Evolutionary conservation across 2,329 filamentous ascomycete species (phyloP).

Genomic region (Fusarium sp.): DNA sequence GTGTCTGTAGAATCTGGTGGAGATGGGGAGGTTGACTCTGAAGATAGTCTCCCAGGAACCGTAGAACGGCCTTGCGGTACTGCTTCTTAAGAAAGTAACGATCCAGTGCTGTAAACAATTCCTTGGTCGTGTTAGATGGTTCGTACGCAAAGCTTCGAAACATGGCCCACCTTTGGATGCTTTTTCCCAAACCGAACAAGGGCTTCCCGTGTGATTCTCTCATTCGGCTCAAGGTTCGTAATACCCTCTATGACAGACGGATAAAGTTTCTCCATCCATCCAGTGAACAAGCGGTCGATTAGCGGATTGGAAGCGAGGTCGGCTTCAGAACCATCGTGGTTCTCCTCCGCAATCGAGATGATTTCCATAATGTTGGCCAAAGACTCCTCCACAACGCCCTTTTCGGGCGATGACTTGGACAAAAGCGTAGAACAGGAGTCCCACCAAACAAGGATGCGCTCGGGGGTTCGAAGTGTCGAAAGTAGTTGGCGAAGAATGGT

Average conservation of each 20-base stretch:
- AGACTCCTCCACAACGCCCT: conserved; percentile 73
- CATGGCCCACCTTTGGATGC: conserved; percentile 66
- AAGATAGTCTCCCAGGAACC: conserved; percentile 79
- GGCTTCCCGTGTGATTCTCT: conserved; percentile 64
- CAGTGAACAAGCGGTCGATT: conserved; percentile 67
- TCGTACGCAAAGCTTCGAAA: neutral
- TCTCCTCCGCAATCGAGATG: conserved; percentile 72
- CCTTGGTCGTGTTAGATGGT: conserved; percentile 55
- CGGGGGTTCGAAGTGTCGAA: conserved; percentile 72
- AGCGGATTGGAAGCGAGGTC: conserved; percentile 64
- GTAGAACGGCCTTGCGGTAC: conserved; percentile 73
- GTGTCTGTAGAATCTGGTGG: conserved; percentile 78
- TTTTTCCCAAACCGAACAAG: conserved; percentile 74
- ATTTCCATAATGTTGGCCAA: conserved; percentile 74
- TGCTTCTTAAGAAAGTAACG: conserved; percentile 74
- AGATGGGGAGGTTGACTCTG: conserved; percentile 83
- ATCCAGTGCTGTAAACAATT: conserved; percentile 76
- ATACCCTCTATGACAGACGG: conserved; percentile 55
- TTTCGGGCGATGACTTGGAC: conserved; percentile 70
- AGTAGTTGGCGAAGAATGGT: conserved; percentile 74
- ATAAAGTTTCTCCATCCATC: conserved; percentile 68
- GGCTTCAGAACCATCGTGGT: conserved; percentile 59
- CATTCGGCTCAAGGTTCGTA: conserved; percentile 59
- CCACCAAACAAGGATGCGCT: conserved; percentile 79
- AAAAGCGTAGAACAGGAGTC: conserved; percentile 59